Evolutionary conservation across 2,329 filamentous ascomycete genomes (phyloP).

Genomic region (Xylaria sp.): DNA sequence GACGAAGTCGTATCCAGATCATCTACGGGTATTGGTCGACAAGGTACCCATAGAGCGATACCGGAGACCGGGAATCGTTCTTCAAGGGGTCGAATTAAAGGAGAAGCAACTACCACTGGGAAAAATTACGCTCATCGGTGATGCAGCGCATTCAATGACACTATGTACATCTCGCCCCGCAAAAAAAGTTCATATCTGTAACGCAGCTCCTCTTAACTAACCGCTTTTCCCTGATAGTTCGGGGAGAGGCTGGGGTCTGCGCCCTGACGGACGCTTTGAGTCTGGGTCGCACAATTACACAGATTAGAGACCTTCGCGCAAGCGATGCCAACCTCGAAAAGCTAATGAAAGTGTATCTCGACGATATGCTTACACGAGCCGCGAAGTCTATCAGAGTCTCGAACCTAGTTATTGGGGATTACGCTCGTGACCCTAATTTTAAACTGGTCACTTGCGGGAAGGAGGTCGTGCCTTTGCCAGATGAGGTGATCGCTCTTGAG

Average conservation of each 20-base stretch:
- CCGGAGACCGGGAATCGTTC: background rate
- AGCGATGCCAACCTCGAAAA: background rate
- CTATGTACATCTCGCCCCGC: background rate
- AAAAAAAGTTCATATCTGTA: background rate
- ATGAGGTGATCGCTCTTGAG: background rate
- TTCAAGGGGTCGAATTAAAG: background rate
- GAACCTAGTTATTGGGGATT: conserved; percentile 1
- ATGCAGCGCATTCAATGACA: conserved; percentile 12
- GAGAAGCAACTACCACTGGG: background rate
- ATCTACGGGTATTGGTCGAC: background rate
- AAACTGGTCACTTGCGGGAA: conserved; percentile 9
- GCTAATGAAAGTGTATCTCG: background rate
- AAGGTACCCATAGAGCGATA: conserved; percentile 1
- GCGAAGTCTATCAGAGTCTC: background rate
- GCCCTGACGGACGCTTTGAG: conserved; percentile 6
- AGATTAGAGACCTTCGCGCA: background rate
- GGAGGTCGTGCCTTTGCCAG: conserved; percentile 1
- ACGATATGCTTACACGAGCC: conserved; percentile 8
- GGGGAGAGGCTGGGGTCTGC: conserved; percentile 16
- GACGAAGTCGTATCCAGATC: background rate
- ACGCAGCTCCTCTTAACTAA: background rate
- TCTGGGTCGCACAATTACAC: conserved; percentile 2
- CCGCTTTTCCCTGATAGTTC: background rate
- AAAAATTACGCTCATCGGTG: background rate
- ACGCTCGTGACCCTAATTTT: conserved; percentile 1